These are phyloP conservation scores for Yarrowia osloensis DNA, from an alignment of 805 yeast genomes.

Conservation along the genomic window DNA sequence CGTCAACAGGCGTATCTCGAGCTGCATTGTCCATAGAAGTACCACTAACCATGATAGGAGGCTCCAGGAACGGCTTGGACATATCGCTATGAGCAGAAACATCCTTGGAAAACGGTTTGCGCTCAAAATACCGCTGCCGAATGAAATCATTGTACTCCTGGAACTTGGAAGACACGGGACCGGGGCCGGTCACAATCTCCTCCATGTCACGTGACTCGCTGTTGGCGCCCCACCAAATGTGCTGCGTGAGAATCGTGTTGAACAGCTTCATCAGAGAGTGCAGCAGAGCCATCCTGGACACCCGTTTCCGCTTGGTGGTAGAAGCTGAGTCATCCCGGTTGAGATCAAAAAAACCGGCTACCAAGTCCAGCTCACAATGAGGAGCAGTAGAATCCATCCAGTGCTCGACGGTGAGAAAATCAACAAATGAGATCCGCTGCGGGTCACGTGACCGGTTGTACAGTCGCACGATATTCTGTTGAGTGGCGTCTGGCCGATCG, in stretches of 20 bases:
- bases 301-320: neutral
- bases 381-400: slow-evolving; percentile 17
- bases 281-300: neutral
- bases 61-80: neutral
- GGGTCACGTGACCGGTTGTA: slow-evolving; percentile 1
- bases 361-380: slow-evolving; percentile 2
- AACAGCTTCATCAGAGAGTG: neutral
- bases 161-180: slow-evolving; percentile 11
- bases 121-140: neutral
- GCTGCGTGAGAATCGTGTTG: neutral
- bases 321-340: neutral
- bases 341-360: neutral
- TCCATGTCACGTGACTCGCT: neutral
- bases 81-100: neutral
- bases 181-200: slow-evolving; percentile 19
- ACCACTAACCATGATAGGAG: neutral
- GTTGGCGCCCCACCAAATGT: slow-evolving; percentile 12
- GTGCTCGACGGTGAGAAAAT: slow-evolving; percentile 9
- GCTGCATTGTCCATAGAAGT: neutral
- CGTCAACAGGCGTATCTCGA: neutral
- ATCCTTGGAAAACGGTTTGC: slow-evolving; percentile 1
- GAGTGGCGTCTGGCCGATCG: neutral
- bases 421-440: neutral
- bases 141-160: slow-evolving; percentile 19
- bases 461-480: neutral